phyloP scores from a whole-genome alignment of 2,329 filamentous ascomycete species.

The Fusarium mexicanum region DNA sequence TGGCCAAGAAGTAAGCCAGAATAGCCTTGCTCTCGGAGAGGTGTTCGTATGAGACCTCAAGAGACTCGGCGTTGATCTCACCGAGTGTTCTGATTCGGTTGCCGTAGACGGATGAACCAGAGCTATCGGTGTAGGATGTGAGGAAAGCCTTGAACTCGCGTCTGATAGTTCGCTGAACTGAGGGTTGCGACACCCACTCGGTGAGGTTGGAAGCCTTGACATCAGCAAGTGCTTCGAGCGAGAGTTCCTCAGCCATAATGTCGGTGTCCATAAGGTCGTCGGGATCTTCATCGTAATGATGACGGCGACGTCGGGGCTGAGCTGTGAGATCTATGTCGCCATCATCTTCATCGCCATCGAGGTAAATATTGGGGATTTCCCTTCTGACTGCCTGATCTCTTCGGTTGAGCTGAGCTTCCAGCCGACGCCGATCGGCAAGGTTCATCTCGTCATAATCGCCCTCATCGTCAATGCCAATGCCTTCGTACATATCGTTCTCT shows the following conservation, averaged over 20 bases:
- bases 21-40: slow-evolving; percentile 91
- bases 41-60: slow-evolving; percentile 96
- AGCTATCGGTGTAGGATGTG: slow-evolving; percentile 92
- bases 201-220: slow-evolving; percentile 93
- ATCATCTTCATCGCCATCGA: slow-evolving; percentile 86
- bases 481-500: slow-evolving; percentile 75
- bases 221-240: slow-evolving; percentile 88
- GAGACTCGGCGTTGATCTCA: slow-evolving; percentile 94
- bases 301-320: slow-evolving; percentile 84
- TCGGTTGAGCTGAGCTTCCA: slow-evolving; percentile 78
- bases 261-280: slow-evolving; percentile 93
- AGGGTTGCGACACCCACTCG: slow-evolving; percentile 91
- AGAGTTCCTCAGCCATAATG: slow-evolving; percentile 95
- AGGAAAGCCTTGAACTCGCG: slow-evolving; percentile 98
- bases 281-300: slow-evolving; percentile 92
- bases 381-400: slow-evolving; percentile 77
- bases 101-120: slow-evolving; percentile 91
- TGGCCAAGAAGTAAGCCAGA: slow-evolving; percentile 93
- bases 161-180: slow-evolving; percentile 92
- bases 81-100: slow-evolving; percentile 94
- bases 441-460: slow-evolving; percentile 78
- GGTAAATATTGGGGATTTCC: slow-evolving; percentile 76
- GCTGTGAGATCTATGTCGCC: slow-evolving; percentile 84
- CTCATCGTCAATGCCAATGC: slow-evolving; percentile 79
- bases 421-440: slow-evolving; percentile 70